phyloP scores from a whole-genome alignment of 1,284 basidiomycete genomes.

The Boletus sp. region DNA sequence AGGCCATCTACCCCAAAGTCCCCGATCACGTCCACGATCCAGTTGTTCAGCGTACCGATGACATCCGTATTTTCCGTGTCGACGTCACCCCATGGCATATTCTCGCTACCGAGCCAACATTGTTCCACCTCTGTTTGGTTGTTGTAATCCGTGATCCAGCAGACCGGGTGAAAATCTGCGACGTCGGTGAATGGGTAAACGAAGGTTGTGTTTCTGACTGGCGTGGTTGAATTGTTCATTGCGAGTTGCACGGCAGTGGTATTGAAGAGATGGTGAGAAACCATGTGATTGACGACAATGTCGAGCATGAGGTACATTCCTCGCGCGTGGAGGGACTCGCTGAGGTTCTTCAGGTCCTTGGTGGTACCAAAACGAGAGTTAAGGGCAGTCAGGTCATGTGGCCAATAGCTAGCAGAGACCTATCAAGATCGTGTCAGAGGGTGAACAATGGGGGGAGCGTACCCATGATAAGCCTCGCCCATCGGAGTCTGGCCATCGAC shows the following conservation, averaged over 20 bases:
- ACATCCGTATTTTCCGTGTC: constrained; percentile 70
- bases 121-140: constrained; percentile 72
- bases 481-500: constrained; percentile 64
- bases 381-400: constrained; percentile 59
- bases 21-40: constrained; percentile 60
- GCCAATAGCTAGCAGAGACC: constrained; percentile 53
- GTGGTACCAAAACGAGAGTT: constrained; percentile 69
- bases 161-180: constrained; percentile 43
- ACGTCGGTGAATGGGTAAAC: constrained; percentile 43
- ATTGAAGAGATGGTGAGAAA: constrained; percentile 40
- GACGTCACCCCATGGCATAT: constrained; percentile 67
- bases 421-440: neutral
- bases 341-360: constrained; percentile 66
- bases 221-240: constrained; percentile 24
- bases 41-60: constrained; percentile 54
- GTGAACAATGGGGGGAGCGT: constrained; percentile 11
- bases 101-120: constrained; percentile 76
- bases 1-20: constrained; percentile 67
- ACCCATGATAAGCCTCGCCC: constrained; percentile 69
- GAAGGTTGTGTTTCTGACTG: constrained; percentile 43
- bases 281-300: constrained; percentile 75
- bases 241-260: constrained; percentile 35
- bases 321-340: constrained; percentile 62
- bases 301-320: constrained; percentile 83
- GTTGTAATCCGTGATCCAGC: constrained; percentile 51